Percentiles rank a stretch among this genome's conserved stretches.
Conservation (phyloP, 2,329 filamentous ascomycete genomes). For the Epichloe gansuensis region DNA sequence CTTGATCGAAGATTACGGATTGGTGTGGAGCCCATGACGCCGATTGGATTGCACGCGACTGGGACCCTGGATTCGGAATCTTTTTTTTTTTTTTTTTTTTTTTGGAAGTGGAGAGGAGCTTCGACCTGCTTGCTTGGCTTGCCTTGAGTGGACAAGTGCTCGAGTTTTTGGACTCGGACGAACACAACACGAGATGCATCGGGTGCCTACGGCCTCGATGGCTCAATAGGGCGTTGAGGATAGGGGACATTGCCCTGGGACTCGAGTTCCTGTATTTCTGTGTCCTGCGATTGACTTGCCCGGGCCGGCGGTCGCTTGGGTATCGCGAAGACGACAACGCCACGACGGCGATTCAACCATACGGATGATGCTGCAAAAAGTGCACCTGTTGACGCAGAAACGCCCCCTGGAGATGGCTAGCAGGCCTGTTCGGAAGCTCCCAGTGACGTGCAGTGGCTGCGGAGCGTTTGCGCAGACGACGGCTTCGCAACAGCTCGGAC, state of each 20-base stretch:
- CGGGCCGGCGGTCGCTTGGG: constrained; percentile 2
- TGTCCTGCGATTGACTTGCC: constrained; percentile 29
- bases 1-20: not conserved
- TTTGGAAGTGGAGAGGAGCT: not conserved
- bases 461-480: constrained; percentile 50
- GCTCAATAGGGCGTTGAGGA: constrained; percentile 30
- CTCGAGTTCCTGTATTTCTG: constrained; percentile 34
- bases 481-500: constrained; percentile 40
- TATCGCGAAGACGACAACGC: constrained; percentile 11
- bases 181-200: constrained; percentile 26
- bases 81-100: constrained; percentile 2
- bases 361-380: constrained; percentile 10
- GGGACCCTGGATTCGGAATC: not conserved
- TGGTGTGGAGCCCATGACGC: not conserved
- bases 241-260: constrained; percentile 23
- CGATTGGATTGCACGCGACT: not conserved
- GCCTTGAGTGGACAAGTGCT: too few species aligned
- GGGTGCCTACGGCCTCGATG: constrained; percentile 30
- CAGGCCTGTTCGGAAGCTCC: constrained; percentile 25
- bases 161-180: not conserved
- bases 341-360: constrained; percentile 12
- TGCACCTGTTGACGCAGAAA: not conserved
- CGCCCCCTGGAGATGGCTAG: not conserved
- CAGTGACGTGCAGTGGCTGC: constrained; percentile 50
- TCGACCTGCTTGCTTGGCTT: not conserved